phyloP scores from a whole-genome alignment of 2,329 filamentous ascomycete genomes.

The Hypoxylon sp. region DNA sequence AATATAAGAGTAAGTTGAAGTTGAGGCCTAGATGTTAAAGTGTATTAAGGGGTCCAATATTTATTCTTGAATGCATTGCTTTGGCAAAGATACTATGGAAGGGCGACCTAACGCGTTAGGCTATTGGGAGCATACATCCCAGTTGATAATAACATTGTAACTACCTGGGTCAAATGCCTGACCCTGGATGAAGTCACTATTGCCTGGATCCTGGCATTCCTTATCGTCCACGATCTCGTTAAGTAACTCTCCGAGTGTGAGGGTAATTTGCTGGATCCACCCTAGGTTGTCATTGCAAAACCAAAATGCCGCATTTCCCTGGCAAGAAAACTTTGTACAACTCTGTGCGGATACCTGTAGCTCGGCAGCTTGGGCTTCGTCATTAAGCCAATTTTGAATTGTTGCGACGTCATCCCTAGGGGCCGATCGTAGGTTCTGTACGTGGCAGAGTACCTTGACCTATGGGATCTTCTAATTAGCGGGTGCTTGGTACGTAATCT shows the following conservation, averaged over 20 bases:
- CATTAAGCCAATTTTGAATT: constrained; percentile 18
- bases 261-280: constrained; percentile 18
- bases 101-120: background rate
- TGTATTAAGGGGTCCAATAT: background rate
- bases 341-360: constrained; percentile 8
- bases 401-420: constrained; percentile 9
- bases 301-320: constrained; percentile 24
- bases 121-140: constrained; percentile 15
- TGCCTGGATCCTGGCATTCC: constrained; percentile 15
- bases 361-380: constrained; percentile 2
- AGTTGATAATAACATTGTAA: constrained; percentile 33
- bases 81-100: background rate
- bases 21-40: no score
- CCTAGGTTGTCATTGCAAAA: constrained; percentile 35
- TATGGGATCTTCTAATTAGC: constrained; percentile 4
- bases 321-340: constrained; percentile 25
- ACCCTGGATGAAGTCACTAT: constrained; percentile 26
- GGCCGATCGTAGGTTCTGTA: constrained; percentile 29
- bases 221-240: constrained; percentile 9
- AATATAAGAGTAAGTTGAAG: no score
- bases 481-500: background rate
- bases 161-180: constrained; percentile 24
- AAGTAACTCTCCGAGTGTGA: constrained; percentile 18
- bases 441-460: constrained; percentile 32
- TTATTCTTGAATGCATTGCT: background rate